A percentile compares a stretch with the other conserved stretches of the same genome.
These are phyloP conservation scores for Claviceps africana DNA, from an alignment of 2,329 filamentous ascomycete species.

Conservation along the genomic window DNA sequence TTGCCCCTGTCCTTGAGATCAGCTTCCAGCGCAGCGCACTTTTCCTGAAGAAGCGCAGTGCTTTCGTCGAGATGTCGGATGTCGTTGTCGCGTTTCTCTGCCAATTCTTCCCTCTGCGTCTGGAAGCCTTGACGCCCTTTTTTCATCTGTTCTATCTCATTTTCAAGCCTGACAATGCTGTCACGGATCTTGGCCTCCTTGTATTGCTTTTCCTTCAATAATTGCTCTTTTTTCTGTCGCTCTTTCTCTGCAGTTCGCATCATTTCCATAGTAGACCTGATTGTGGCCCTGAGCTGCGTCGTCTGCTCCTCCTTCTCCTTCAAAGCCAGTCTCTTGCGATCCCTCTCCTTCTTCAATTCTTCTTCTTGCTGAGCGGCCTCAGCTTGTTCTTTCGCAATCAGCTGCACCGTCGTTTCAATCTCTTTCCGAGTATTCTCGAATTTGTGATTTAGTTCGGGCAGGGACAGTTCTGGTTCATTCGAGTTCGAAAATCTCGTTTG, in stretches of 20 bases:
- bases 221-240: conserved; percentile 62
- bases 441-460: conserved; percentile 67
- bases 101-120: conserved; percentile 36
- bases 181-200: conserved; percentile 58
- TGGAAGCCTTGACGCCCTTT: conserved; percentile 40
- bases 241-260: conserved; percentile 72
- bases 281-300: conserved; percentile 66
- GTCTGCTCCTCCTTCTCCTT: conserved; percentile 89
- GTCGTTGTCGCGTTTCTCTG: conserved; percentile 36
- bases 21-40: conserved; percentile 51
- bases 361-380: conserved; percentile 53
- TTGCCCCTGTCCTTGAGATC: conserved; percentile 54
- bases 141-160: conserved; percentile 46
- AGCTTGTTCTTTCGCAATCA: conserved; percentile 57
- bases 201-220: conserved; percentile 51
- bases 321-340: conserved; percentile 60
- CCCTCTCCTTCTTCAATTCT: conserved; percentile 62
- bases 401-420: conserved; percentile 61
- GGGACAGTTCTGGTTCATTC: conserved; percentile 48
- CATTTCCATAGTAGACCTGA: conserved; percentile 64
- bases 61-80: conserved; percentile 38
- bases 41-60: conserved; percentile 49
- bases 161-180: conserved; percentile 54
- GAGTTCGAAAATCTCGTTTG: conserved; percentile 28
- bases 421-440: conserved; percentile 72